Conservation (phyloP, 768 basidiomycete species). For the Coprinopsis strossmayeri region DNA sequence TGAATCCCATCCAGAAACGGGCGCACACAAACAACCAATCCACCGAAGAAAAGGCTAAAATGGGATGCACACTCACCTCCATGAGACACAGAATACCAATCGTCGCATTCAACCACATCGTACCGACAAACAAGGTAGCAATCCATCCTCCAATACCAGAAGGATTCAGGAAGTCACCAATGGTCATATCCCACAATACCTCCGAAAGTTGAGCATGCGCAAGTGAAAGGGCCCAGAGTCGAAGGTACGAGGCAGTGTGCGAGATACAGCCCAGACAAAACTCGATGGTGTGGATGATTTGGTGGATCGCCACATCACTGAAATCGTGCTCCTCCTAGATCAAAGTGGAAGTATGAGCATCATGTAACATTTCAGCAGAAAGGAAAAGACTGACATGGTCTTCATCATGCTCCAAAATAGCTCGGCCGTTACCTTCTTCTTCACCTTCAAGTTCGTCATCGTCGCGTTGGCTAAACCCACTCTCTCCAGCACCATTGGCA, state of each 20-base stretch:
- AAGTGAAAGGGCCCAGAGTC: slow-evolving; percentile 95
- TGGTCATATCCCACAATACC: slow-evolving; percentile 86
- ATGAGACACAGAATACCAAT: slow-evolving; percentile 83
- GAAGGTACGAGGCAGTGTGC: slow-evolving; percentile 89
- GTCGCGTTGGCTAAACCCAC: slow-evolving; percentile 38
- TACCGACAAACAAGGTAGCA: slow-evolving; percentile 39
- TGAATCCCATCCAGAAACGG: neutral
- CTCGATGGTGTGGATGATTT: slow-evolving; percentile 98
- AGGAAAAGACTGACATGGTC: slow-evolving; percentile 77
- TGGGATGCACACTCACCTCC: slow-evolving; percentile 60
- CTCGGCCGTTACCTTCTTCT: slow-evolving; percentile 74
- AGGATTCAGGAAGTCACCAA: slow-evolving; percentile 56
- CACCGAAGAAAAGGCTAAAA: neutral
- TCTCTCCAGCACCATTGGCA: slow-evolving; percentile 43
- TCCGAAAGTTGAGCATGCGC: slow-evolving; percentile 97
- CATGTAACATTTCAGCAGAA: too few relatives aligned
- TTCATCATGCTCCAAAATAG: slow-evolving; percentile 70
- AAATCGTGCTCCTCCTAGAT: slow-evolving; percentile 81
- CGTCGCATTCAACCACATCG: slow-evolving; percentile 77
- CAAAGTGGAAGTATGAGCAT: slow-evolving; percentile 1
- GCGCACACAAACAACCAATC: neutral
- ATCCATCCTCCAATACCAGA: slow-evolving; percentile 59
- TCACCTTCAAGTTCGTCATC: slow-evolving; percentile 68
- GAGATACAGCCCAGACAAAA: slow-evolving; percentile 99
- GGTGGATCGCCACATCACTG: slow-evolving; percentile 92